Conservation (phyloP, 2,329 filamentous ascomycete genomes). For the Didymella segeticola region DNA sequence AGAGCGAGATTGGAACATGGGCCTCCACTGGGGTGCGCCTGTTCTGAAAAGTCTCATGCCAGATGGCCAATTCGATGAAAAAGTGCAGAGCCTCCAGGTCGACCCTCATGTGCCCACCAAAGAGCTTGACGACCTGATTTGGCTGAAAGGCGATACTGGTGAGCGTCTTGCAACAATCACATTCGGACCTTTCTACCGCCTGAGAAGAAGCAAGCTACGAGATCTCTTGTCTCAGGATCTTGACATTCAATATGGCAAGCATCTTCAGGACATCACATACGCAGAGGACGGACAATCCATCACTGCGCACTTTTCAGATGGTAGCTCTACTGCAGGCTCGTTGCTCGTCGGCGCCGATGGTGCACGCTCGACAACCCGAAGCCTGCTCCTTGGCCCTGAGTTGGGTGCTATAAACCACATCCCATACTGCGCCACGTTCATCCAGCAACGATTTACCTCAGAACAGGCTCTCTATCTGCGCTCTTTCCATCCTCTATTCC, state of each 20-base stretch:
- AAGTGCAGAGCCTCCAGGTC: conserved; percentile 58
- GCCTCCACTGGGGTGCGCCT: conserved; percentile 67
- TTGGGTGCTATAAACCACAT: conserved; percentile 46
- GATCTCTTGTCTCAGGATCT: conserved; percentile 38
- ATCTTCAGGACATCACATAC: conserved; percentile 44
- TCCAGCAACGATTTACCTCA: conserved; percentile 51
- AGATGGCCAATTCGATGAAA: conserved; percentile 57
- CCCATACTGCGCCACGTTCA: conserved; percentile 55
- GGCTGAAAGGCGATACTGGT: conserved; percentile 46
- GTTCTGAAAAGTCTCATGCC: conserved; percentile 61
- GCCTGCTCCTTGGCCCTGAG: conserved; percentile 37
- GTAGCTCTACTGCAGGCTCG: conserved; percentile 36
- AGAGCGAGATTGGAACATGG: conserved; percentile 68
- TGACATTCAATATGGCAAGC: conserved; percentile 49
- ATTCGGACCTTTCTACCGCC: conserved; percentile 45
- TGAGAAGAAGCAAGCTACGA: conserved; percentile 45
- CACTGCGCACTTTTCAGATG: conserved; percentile 47
- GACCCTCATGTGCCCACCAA: conserved; percentile 56
- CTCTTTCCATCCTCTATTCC: conserved; percentile 54
- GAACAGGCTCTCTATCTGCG: conserved; percentile 55
- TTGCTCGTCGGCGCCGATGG: conserved; percentile 49
- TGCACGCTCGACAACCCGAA: conserved; percentile 40
- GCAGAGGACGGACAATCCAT: conserved; percentile 41
- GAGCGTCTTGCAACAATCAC: conserved; percentile 44
- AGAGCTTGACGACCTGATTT: conserved; percentile 42